Percentiles rank a stretch among this genome's conserved stretches.
phyloP scores from a whole-genome alignment of 495 filamentous ascomycete species.

The Aspergillus cristatus region DNA sequence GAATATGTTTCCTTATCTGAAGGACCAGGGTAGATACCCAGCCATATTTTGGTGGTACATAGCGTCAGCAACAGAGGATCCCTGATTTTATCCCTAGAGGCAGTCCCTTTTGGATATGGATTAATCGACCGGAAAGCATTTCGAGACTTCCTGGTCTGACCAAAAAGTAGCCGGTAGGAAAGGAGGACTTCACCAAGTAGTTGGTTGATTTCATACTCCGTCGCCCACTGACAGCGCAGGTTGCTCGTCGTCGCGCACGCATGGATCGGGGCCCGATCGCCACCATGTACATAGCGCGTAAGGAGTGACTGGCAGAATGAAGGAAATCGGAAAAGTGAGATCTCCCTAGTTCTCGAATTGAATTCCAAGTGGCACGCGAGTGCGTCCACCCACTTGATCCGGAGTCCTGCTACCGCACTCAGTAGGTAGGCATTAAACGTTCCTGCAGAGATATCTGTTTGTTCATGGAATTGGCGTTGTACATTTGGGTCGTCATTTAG shows the following conservation, averaged over 20 bases:
- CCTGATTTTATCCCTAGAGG: neutral
- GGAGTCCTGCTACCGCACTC: neutral
- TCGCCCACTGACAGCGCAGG: constrained; percentile 6
- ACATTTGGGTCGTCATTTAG: constrained; percentile 2
- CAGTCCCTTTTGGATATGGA: neutral
- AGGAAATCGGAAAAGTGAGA: constrained; percentile 4
- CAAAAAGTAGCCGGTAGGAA: constrained; percentile 3
- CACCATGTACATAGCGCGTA: neutral
- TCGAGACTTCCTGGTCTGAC: constrained; percentile 2
- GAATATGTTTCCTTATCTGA: constrained; percentile 2
- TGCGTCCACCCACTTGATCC: constrained; percentile 5
- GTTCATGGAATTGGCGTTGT: constrained; percentile 1
- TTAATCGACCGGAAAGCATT: constrained; percentile 1
- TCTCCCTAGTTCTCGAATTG: constrained; percentile 1
- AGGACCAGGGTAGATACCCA: neutral
- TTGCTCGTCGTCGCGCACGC: constrained; percentile 4
- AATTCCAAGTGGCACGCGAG: constrained; percentile 5
- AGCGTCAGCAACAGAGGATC: constrained; percentile 1
- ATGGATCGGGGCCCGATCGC: neutral
- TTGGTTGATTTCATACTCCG: constrained; percentile 5
- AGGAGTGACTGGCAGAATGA: constrained; percentile 1
- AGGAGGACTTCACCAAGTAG: constrained; percentile 1
- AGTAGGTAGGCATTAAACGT: constrained; percentile 4
- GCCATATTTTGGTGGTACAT: neutral
- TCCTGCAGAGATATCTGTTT: neutral